phyloP scores from a whole-genome alignment of 2,329 filamentous ascomycete genomes.

The Alternaria consortialis region DNA sequence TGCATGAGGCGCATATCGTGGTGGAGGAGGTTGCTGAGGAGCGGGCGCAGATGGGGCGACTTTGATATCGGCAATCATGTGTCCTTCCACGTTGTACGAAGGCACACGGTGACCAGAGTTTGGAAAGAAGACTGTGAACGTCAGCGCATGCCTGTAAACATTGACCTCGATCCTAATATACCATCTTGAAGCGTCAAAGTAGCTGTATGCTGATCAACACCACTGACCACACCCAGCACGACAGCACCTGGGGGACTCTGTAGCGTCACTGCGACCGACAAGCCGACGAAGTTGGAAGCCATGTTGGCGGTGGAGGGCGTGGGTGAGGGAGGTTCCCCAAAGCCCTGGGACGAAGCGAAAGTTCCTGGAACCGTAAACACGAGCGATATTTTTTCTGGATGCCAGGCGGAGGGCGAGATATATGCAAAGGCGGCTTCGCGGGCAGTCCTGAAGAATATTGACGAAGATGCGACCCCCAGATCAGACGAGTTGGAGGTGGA shows the following conservation, averaged over 20 bases:
- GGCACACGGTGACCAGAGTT: slow-evolving; percentile 63
- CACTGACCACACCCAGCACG: slow-evolving; percentile 74
- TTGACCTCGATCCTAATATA: slow-evolving; percentile 47
- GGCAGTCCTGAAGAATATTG: not conserved
- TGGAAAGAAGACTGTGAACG: slow-evolving; percentile 61
- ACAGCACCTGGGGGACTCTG: slow-evolving; percentile 69
- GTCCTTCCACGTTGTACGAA: slow-evolving; percentile 65
- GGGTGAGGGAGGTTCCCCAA: not conserved
- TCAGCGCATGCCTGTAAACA: slow-evolving; percentile 7
- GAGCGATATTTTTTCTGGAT: not conserved
- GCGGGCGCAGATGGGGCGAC: slow-evolving; percentile 52
- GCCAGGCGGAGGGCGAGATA: not conserved
- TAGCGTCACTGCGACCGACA: slow-evolving; percentile 78
- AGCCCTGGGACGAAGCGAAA: slow-evolving; percentile 13
- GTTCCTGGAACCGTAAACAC: not conserved
- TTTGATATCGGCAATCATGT: slow-evolving; percentile 67
- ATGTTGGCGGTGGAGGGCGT: slow-evolving; percentile 52
- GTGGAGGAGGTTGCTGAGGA: slow-evolving; percentile 24
- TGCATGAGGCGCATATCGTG: slow-evolving; percentile 24
- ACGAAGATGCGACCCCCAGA: slow-evolving; percentile 16
- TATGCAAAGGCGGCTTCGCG: not conserved
- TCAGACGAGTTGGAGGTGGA: slow-evolving; percentile 15
- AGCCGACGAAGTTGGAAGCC: slow-evolving; percentile 75
- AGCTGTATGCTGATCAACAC: slow-evolving; percentile 70
- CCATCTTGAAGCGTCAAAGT: slow-evolving; percentile 76